Evolutionary conservation across 2,329 filamentous ascomycete genomes (phyloP), one percentile per base, ranked within the genome.

Genomic region (Phyllosticta citrichinensis): DNA sequence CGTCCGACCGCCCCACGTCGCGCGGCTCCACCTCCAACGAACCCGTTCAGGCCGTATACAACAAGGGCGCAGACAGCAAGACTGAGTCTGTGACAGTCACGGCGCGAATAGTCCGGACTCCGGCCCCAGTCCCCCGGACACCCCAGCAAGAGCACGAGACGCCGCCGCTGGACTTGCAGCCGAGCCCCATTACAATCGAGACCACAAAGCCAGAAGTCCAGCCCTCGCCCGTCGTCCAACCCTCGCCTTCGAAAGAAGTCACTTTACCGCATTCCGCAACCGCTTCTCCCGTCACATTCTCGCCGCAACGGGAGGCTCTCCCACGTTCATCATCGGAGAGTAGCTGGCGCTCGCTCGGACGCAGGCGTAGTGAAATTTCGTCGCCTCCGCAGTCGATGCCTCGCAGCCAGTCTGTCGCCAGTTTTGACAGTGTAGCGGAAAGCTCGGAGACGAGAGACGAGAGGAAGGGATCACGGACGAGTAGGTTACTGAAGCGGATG

Each of bases 11-110:
- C 25, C 58, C 58, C 33, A 51, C 52, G 11, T 60, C 58, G 22
- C 27, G 40, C 35, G 52, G 58, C 52, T 53, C 52, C 47, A 61
- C 9, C 33, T 52, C 58, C 50, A 56, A 27, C 54, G 58, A 61
- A 52, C 55, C 68, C 56, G 65, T 61, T 25, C 63, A 68, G 47
- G 69, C 76, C 5, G 69, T 73, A 19, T 77, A 77, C 68, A 77
- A 70, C 54, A 60, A 60, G 53, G 20, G 68, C 76, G 20, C 73
- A 75, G 62, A 66, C 17, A 71, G 72, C 54, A 76, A 76, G 62
- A 82, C 86, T 5, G 89, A 92, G 68, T 92, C 90, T 0, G 84
- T 96, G n/a, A 92, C 91, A 54, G 91, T 96, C 11, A 94, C 88
- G 19, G 89, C 92, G 56, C 85, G 87, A 57, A 96, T 96, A 64